Base-by-base conservation (phyloP, 768 basidiomycete species). In the Boletus rubroflammeus region DNA sequence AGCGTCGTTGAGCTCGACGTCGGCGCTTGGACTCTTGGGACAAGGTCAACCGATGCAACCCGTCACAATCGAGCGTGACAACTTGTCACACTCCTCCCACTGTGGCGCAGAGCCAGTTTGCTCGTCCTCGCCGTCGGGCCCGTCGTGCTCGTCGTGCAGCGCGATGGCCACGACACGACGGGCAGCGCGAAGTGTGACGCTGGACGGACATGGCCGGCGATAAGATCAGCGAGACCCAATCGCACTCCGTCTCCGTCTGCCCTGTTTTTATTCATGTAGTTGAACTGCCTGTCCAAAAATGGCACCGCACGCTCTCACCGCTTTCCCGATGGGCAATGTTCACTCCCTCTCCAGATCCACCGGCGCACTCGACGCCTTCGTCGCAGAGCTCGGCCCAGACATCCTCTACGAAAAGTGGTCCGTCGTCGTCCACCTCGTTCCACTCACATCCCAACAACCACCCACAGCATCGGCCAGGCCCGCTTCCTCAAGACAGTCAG, bases 321-420 rank as follows among this genome's bases (percentile, higher is more conserved):
- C 29, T 21, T 25, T 13, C 46, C 47, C 54, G 45, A 92, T 93
- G 91, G 91, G 91, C 21, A 92, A 93, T 66, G 78, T 77, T 29
- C 84, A 90, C 57, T 79, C 83, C 5, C 73, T 90, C 58, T 85
- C 86, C 51, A 82, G 89, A 54, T 84, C 86, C 1, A 83, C 81
- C 6, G 88, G 86, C 28, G 90, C 93, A 14, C 76, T 96, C 56
- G 94, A 97, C 71, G 93, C 90, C 3, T 95, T 91, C 66, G 86
- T 99, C 14, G 79, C 86, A 3, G 96, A 99, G 67, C 79, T 98
- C 23, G 88, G 89, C 11, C 79, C 80, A 3, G 94, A 97, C 67
- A 78, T 97, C 19, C 78, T 89, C 2, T 98, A 97, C 64, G 96
- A 98, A 67, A 88, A 90, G 77, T 92, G 88, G 96, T 93, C 48